Evolutionary conservation across 768 basidiomycete species (phyloP), one percentile per base, ranked within the genome.

Genomic region (Suillus hirtellus): DNA sequence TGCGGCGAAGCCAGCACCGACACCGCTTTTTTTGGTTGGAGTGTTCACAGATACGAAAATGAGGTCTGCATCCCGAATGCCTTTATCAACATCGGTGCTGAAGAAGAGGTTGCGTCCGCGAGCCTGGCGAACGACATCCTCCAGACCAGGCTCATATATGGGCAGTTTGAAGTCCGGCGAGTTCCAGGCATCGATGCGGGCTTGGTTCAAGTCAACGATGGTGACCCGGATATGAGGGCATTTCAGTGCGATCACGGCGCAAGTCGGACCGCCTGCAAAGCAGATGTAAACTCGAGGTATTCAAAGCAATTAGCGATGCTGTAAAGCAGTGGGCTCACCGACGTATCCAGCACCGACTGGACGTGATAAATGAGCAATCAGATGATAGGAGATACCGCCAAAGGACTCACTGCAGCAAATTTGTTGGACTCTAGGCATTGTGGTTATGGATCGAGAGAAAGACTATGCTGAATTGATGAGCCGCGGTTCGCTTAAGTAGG

Each of bases 11-110:
- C 97, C 97, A 65, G 96, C 96, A 71, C 97, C 97, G 56, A 99
- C 91, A 77, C 96, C 96, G 56, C 84, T 86, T 85, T 97, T 98
- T 85, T 99, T 99, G 61, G 97, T 99, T 21, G 97, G 97, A 10
- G 97, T 99, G 80, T 99, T 99, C 71, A 99, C 96, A 63, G 90
- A 93, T 73, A 99, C 96, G 75, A 99, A 99, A 79, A 99, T 96
- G 67, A 99, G 88, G 74, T 99, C 95, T 40, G 97, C 96, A 78
- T 96, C 96, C 67, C 80, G 84, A 73, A 99, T 97, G 64, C 83
- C 95, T 75, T 89, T 89, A 77, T 97, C 93, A 67, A 99, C 93
- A 67, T 99, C 89, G 54, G 95, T 96, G 47, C 90, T 91, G 84
- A 99, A 99, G 81, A 97, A 97, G 67, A 99, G 87, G 79, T 99